A percentile compares a stretch with the other conserved stretches of the same genome.
Conservation (phyloP, 2,329 filamentous ascomycete genomes). For the Colletotrichum simmondsii region DNA sequence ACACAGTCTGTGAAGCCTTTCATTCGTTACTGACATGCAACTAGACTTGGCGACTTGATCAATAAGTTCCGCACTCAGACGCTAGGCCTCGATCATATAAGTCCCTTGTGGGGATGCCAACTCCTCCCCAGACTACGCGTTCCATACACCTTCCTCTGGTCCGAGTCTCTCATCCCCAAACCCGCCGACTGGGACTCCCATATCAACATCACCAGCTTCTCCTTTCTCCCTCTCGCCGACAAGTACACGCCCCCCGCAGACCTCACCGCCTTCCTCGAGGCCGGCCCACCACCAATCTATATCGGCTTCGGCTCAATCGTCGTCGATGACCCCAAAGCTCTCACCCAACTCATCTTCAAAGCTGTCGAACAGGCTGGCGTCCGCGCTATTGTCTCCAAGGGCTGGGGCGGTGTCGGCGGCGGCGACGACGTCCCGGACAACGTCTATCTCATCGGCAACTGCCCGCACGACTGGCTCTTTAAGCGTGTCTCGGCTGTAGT, state of each 20-base stretch:
- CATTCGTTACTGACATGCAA: neutral
- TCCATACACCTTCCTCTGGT: slow-evolving; percentile 80
- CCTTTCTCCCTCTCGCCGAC: slow-evolving; percentile 64
- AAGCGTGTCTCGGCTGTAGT: slow-evolving; percentile 67
- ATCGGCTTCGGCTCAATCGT: slow-evolving; percentile 77
- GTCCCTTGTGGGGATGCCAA: slow-evolving; percentile 73
- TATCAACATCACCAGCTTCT: slow-evolving; percentile 72
- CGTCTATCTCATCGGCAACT: slow-evolving; percentile 72
- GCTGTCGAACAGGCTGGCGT: slow-evolving; percentile 67
- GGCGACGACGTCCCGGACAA: slow-evolving; percentile 57
- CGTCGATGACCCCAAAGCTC: slow-evolving; percentile 67
- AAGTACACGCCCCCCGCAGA: slow-evolving; percentile 65
- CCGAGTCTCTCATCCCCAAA: slow-evolving; percentile 72
- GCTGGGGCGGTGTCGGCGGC: slow-evolving; percentile 73
- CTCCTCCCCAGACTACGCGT: slow-evolving; percentile 71
- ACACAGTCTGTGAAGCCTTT: neutral
- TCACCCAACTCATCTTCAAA: slow-evolving; percentile 69
- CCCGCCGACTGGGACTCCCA: slow-evolving; percentile 70
- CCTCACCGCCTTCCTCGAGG: slow-evolving; percentile 63
- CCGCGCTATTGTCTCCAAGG: slow-evolving; percentile 70
- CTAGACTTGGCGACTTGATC: slow-evolving; percentile 74
- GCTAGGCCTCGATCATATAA: slow-evolving; percentile 72
- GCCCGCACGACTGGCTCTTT: slow-evolving; percentile 75
- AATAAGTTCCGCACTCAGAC: slow-evolving; percentile 74
- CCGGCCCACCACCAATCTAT: slow-evolving; percentile 70